phyloP scores from a whole-genome alignment of 2,329 filamentous ascomycete species.

The Hypoxylon rubiginosum region DNA sequence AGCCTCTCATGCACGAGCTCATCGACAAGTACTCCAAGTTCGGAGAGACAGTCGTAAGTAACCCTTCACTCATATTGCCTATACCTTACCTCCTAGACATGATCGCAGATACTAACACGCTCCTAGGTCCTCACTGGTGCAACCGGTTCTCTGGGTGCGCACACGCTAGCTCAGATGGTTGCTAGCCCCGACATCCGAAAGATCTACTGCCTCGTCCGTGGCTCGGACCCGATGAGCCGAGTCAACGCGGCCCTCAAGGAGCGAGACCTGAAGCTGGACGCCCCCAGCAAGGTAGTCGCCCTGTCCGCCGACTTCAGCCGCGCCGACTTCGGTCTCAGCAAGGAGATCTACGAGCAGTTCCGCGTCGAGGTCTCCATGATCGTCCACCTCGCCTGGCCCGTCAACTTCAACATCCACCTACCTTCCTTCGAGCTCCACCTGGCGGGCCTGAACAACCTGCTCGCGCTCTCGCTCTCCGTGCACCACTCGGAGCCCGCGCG shows the following conservation, averaged over 20 bases:
- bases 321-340: constrained; percentile 56
- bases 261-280: constrained; percentile 41
- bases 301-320: constrained; percentile 57
- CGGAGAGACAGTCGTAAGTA: constrained; percentile 7
- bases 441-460: constrained; percentile 4
- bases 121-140: constrained; percentile 70
- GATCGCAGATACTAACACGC: neutral
- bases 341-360: constrained; percentile 45
- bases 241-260: constrained; percentile 35
- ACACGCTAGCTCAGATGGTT: constrained; percentile 71
- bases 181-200: constrained; percentile 65
- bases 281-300: constrained; percentile 52
- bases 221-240: constrained; percentile 42
- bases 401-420: constrained; percentile 68
- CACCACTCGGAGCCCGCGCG: constrained; percentile 7
- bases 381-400: constrained; percentile 62
- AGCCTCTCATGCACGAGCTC: constrained; percentile 16
- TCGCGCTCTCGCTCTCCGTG: constrained; percentile 6
- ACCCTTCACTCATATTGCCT: neutral
- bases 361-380: constrained; percentile 55
- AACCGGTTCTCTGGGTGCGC: constrained; percentile 74
- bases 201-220: constrained; percentile 67
- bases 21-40: constrained; percentile 24
- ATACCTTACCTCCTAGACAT: neutral
- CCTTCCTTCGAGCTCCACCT: constrained; percentile 59